Percentiles rank a stretch among this genome's conserved stretches.
Evolutionary conservation across 1,139 yeast species (phyloP).

Genomic region (Spencermartinsiella ligniputridi): DNA sequence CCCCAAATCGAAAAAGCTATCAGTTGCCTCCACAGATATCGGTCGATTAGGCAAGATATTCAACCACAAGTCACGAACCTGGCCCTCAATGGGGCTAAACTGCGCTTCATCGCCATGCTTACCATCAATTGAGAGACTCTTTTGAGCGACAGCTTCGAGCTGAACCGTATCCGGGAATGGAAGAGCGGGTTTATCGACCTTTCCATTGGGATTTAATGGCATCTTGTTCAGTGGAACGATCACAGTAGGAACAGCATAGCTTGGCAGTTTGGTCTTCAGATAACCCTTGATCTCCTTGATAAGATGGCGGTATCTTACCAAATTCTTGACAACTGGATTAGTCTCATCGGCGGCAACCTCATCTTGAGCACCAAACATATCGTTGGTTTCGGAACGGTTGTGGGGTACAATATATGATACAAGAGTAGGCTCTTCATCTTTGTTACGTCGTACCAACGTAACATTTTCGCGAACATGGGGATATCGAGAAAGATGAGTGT

Average conservation of each 20-base stretch:
- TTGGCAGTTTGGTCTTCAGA: conserved; percentile 83
- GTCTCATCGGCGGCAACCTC: conserved; percentile 54
- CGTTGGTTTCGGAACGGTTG: conserved; percentile 41
- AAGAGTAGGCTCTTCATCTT: conserved; percentile 86
- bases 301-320: conserved; percentile 69
- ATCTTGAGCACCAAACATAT: conserved; percentile 48
- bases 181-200: conserved; percentile 93
- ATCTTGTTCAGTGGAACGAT: conserved; percentile 80
- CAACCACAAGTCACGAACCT: conserved; percentile 79
- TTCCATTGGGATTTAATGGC: conserved; percentile 97
- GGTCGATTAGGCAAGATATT: conserved; percentile 82
- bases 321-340: conserved; percentile 64
- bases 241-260: conserved; percentile 89
- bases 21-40: conserved; percentile 66
- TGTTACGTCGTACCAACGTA: conserved; percentile 88
- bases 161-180: conserved; percentile 94
- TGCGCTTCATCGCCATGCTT: conserved; percentile 12
- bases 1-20: conserved; percentile 94
- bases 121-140: conserved; percentile 27
- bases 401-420: conserved; percentile 92
- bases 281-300: conserved; percentile 77
- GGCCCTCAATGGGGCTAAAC: conserved; percentile 60
- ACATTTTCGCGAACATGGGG: conserved; percentile 86
- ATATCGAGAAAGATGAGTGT: conserved; percentile 92
- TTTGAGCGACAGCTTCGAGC: conserved; percentile 59